These are phyloP conservation scores for Ulvella scutata DNA, from an alignment of 139 green algal species.

Conservation along the genomic window DNA sequence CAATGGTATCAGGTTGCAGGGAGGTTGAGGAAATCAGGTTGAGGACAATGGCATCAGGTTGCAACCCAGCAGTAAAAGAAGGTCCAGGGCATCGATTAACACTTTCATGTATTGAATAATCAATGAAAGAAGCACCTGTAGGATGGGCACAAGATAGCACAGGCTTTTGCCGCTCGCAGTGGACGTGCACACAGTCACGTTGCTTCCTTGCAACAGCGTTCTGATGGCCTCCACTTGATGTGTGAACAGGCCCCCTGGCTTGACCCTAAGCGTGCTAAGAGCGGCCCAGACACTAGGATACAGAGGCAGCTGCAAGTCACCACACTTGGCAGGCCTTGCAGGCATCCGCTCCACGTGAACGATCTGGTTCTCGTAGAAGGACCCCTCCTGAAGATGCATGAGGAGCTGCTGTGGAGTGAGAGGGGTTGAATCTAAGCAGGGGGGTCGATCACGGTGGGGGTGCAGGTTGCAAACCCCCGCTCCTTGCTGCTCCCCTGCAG, in stretches of 20 bases:
- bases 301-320: conserved; percentile 12
- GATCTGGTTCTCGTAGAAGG: conserved; percentile 46
- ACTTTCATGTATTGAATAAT: no score
- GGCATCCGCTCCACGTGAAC: conserved; percentile 39
- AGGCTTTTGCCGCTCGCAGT: conserved; percentile 87
- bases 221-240: conserved; percentile 45
- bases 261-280: conserved; percentile 27
- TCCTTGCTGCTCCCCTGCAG: no score
- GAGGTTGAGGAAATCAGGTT: no score
- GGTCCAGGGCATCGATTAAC: no score
- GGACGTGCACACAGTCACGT: conserved; percentile 72
- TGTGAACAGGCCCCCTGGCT: conserved; percentile 15
- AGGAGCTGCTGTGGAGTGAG: conserved; percentile 28
- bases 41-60: no score
- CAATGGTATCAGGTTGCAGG: no score
- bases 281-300: conserved; percentile 16
- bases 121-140: no score
- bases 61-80: no score
- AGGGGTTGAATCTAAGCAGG: conserved; percentile 23
- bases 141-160: conserved; percentile 76
- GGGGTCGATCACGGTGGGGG: conserved; percentile 6
- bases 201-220: conserved; percentile 16
- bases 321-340: conserved; percentile 19
- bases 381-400: conserved; percentile 36
- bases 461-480: conserved; percentile 1